Evolutionary conservation across 2,329 filamentous ascomycete species (phyloP).

Genomic region (Sphaerulina vaccinii): DNA sequence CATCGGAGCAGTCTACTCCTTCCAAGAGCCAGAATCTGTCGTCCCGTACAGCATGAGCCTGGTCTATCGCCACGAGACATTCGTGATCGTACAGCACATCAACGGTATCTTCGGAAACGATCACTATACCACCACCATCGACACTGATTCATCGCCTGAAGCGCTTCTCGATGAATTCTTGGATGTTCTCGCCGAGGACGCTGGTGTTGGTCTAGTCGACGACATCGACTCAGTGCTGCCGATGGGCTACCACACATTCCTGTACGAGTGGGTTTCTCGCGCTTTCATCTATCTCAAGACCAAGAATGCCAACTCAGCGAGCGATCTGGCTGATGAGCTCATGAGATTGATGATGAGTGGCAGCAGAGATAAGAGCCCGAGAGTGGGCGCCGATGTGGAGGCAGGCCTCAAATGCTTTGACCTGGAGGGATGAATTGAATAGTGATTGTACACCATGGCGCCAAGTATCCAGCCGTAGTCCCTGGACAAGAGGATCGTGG

Average conservation of each 20-base stretch:
- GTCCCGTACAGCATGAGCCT: neutral
- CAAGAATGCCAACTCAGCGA: neutral
- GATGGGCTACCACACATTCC: neutral
- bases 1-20: neutral
- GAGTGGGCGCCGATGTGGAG: neutral
- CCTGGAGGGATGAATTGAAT: too few species aligned
- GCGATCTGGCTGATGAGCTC: neutral
- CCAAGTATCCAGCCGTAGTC: too few species aligned
- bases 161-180: neutral
- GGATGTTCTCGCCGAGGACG: neutral
- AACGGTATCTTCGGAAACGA: neutral
- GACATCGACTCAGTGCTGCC: neutral
- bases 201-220: neutral
- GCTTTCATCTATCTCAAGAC: neutral
- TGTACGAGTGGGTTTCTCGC: neutral
- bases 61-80: neutral
- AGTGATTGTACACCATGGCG: too few species aligned
- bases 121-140: neutral
- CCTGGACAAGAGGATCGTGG: too few species aligned
- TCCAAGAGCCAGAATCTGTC: neutral
- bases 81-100: neutral
- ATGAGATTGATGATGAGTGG: neutral
- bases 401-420: neutral
- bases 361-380: neutral
- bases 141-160: neutral